These are phyloP conservation scores for Buddleja alternifolia DNA, from an alignment of 257 asterid genomes.

Conservation along the genomic window DNA sequence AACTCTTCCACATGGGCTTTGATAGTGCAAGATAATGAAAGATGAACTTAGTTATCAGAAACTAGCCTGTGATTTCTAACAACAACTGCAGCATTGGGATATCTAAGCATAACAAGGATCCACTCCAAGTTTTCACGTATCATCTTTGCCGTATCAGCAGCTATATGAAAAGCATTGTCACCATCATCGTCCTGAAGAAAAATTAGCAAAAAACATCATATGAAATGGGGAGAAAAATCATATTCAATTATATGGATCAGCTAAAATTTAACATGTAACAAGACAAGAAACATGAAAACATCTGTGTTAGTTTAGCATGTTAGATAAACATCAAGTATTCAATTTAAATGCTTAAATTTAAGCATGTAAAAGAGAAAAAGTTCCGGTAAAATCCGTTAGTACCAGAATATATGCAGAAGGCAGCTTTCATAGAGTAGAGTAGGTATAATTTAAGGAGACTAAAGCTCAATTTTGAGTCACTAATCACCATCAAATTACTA, in stretches of 20 bases:
- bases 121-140: slow-evolving; percentile 94
- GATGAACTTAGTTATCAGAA: slow-evolving; percentile 27
- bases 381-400: slow-evolving; percentile 16
- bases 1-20: slow-evolving; percentile 21
- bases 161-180: slow-evolving; percentile 96
- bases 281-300: slow-evolving; percentile 19
- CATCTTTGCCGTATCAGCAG: slow-evolving; percentile 96
- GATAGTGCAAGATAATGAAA: slow-evolving; percentile 23
- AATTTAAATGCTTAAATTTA: slow-evolving; percentile 16
- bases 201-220: slow-evolving; percentile 28
- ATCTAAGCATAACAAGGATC: slow-evolving; percentile 82
- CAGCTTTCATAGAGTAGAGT: slow-evolving; percentile 17
- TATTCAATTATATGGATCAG: slow-evolving; percentile 11
- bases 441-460: slow-evolving; percentile 23
- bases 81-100: slow-evolving; percentile 83
- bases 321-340: background rate
- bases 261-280: slow-evolving; percentile 11
- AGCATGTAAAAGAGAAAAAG: background rate
- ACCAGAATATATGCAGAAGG: slow-evolving; percentile 17
- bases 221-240: slow-evolving; percentile 25
- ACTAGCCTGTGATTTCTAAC: slow-evolving; percentile 97
- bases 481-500: background rate
- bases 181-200: slow-evolving; percentile 94
- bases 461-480: slow-evolving; percentile 15
- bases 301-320: slow-evolving; percentile 6